phyloP scores from a whole-genome alignment of 768 basidiomycete species.

The Mycena crocata region DNA sequence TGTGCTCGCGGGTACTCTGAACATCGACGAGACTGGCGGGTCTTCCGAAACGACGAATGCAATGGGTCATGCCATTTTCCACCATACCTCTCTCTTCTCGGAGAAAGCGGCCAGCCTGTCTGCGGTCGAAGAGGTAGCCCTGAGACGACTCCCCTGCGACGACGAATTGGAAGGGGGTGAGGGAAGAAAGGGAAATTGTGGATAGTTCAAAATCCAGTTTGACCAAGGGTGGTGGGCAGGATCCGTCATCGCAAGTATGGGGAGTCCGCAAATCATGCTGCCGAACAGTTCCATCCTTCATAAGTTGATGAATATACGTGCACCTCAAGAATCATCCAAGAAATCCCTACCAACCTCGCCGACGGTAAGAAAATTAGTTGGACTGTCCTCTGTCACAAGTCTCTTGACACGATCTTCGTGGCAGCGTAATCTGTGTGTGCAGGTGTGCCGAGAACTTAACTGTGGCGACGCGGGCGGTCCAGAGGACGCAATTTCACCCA shows the following conservation, averaged over 20 bases:
- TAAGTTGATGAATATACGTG: slow-evolving; percentile 1
- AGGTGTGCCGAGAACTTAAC: slow-evolving; percentile 61
- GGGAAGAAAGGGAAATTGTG: slow-evolving; percentile 78
- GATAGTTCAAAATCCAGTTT: slow-evolving; percentile 74
- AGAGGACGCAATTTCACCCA: slow-evolving; percentile 56
- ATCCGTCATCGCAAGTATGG: slow-evolving; percentile 68
- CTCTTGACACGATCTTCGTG: slow-evolving; percentile 81
- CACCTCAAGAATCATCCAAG: slow-evolving; percentile 21
- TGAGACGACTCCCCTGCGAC: slow-evolving; percentile 85
- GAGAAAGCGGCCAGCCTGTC: slow-evolving; percentile 72
- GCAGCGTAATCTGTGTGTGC: slow-evolving; percentile 70
- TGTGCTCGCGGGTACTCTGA: slow-evolving; percentile 62
- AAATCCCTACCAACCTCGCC: slow-evolving; percentile 65
- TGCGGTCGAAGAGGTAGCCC: slow-evolving; percentile 88
- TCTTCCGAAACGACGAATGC: slow-evolving; percentile 85
- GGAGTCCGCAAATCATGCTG: slow-evolving; percentile 85
- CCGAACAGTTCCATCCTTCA: slow-evolving; percentile 82
- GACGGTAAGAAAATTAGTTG: slow-evolving; percentile 82
- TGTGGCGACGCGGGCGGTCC: slow-evolving; percentile 54
- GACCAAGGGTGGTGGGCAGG: slow-evolving; percentile 81
- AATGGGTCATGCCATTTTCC: slow-evolving; percentile 70
- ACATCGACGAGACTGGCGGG: slow-evolving; percentile 32
- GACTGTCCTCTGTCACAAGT: slow-evolving; percentile 82
- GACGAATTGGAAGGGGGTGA: slow-evolving; percentile 87
- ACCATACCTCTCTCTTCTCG: slow-evolving; percentile 78